Base-by-base conservation (phyloP, 2,329 filamentous ascomycete genomes). In the Dryadomyces quercivorus region DNA sequence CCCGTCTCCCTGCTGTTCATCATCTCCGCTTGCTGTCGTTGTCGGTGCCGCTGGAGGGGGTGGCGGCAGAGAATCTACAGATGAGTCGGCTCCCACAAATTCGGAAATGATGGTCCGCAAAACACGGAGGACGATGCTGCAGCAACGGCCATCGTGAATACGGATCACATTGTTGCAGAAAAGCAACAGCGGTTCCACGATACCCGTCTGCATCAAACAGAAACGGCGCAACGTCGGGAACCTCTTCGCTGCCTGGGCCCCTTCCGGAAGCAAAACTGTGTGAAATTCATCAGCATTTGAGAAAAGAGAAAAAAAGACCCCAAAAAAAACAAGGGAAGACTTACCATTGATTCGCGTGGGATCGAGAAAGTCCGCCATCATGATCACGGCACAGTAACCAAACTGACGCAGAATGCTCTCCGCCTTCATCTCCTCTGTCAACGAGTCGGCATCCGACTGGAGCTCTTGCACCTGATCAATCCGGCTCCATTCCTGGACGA, bases 381-480 rank as follows among this genome's bases (percentile, higher is more conserved):
- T 89, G 62, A 93, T 84, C 34, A 96, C 89, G 1, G 91, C 88
- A 3, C 89, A 89, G 68, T 94, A 93, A 0, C 92, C 96, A 51
- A 97, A 77, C 66, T 96, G 90, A 20, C 93, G 82, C 48, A 98
- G 73, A 34, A 98, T 94, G 64, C 92, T 97, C 67, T 98, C 93
- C 7, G 88, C 85, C 69, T 96, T 95, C 93, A 98, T 98, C 71
- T 98, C 93, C 61, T 96, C 90, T 1, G 87, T 88, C 53, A 98
- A 72, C 57, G 88, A 87, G 54, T 91, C 88, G 20, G 84, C 84
- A 3, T 84, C 84, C 1, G 84, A 78, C 45, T 79, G 77, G 13
- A 82, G 72, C 20, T 72, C 73, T 61, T 86, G 78, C 59, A 81
- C 72, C 59, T 77, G 71, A 64, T 84, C 80, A 56, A 96, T 81